These are phyloP conservation scores for Tricholoma saponaceum DNA, from an alignment of 768 basidiomycete species.

Conservation along the genomic window DNA sequence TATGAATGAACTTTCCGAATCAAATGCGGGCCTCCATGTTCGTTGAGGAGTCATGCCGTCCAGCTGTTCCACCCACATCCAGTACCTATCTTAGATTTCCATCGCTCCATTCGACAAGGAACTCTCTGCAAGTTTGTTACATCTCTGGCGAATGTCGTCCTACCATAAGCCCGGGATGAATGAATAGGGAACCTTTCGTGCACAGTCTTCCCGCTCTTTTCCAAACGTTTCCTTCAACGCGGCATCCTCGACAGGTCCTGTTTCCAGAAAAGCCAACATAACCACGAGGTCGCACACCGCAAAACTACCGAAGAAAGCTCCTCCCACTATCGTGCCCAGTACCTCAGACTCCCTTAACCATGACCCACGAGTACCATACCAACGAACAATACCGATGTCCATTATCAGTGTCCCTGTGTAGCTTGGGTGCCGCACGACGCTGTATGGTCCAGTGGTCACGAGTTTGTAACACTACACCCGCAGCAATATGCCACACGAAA, in stretches of 20 bases:
- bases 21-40: too few relatives aligned
- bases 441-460: slow-evolving; percentile 35
- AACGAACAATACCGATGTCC: neutral
- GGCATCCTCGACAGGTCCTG: neutral
- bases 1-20: too few relatives aligned
- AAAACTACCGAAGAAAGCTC: neutral
- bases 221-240: slow-evolving; percentile 25
- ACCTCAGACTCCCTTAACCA: neutral
- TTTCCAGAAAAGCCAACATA: neutral
- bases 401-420: slow-evolving; percentile 15
- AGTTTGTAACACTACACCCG: slow-evolving; percentile 35
- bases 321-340: neutral
- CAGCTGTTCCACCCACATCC: too few relatives aligned
- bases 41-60: too few relatives aligned
- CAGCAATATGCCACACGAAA: slow-evolving; percentile 24
- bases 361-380: neutral
- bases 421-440: slow-evolving; percentile 35
- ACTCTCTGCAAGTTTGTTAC: too few relatives aligned
- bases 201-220: slow-evolving; percentile 26
- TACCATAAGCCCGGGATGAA: too few relatives aligned
- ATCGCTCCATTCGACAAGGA: too few relatives aligned
- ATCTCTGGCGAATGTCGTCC: too few relatives aligned
- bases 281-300: neutral
- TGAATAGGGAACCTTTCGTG: too few relatives aligned
- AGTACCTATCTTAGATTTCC: too few relatives aligned